Base-by-base conservation (phyloP, 305 asterid genomes). In the Fraxinus baroniana region DNA sequence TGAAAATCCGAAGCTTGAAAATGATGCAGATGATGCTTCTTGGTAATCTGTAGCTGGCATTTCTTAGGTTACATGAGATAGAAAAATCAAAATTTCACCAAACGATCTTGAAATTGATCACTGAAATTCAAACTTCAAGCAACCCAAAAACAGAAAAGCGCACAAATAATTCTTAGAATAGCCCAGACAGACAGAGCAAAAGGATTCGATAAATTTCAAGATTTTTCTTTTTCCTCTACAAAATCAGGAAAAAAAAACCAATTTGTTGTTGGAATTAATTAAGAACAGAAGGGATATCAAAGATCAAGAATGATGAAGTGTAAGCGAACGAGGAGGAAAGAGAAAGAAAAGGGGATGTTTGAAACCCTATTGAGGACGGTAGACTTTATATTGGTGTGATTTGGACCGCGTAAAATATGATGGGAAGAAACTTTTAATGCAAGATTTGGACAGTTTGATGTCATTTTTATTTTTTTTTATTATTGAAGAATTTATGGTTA, bases 1-100 rank as follows among this genome's bases (percentile, higher is more conserved):
- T 7, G 91, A 87, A 60, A 89, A 87, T 8, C 91, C 91, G 66
- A 87, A 84, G 82, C 74, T 82, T 70, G 86, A 73, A 24, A 88
- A 82, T 2, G 90, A 79, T 64, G 90, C 76, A 44, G 92, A 39
- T 30, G 86, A 76, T 37, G 84, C 76, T 44, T 87, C 91, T 81
- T 84, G 92, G 75, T 41, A 83, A 83, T 90, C 91, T 28, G 93
- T 85, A 82, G 88, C 85, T 87, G 89, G 91, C 93, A 88, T 90
- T 87, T 86, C 85, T 85, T 30, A 33, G 22, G 66, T 80, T 83
- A 85, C 88, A 86, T 86, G 80, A 86, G 77, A 41, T 82, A 28
- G 26, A 77, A 77, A 20, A 68, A 57, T 13, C 6, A 33, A 33
- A 55, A 70, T 71, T 28, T n/a, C 13, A 36, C 49, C 36, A 30